These are phyloP conservation scores for Pichia sp. DNA, from an alignment of 1,139 yeast genomes.

Conservation along the genomic window DNA sequence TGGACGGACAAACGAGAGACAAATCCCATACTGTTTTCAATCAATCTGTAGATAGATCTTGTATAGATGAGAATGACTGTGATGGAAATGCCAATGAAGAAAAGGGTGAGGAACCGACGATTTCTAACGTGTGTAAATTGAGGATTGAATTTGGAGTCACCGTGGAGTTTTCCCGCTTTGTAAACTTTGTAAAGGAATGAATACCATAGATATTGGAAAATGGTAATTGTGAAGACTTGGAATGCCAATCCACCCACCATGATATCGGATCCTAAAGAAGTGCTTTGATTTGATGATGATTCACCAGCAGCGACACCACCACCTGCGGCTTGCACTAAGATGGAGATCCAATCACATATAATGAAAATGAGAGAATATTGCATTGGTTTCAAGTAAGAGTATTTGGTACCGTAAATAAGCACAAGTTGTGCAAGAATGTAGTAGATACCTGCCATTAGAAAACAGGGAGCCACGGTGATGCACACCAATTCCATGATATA, in stretches of 20 bases:
- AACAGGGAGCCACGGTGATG: conserved; percentile 20
- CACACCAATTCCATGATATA: conserved; percentile 3
- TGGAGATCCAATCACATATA: conserved; percentile 30
- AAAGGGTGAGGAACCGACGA: conserved; percentile 35
- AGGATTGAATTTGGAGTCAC: conserved; percentile 25
- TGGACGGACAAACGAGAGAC: conserved; percentile 57
- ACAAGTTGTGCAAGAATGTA: conserved; percentile 62
- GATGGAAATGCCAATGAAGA: conserved; percentile 43
- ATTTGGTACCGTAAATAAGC: conserved; percentile 55
- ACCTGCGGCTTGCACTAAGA: conserved; percentile 70
- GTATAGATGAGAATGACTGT: conserved; percentile 54
- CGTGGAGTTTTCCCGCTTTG: conserved; percentile 22
- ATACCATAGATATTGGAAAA: conserved; percentile 49
- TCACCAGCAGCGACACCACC: conserved; percentile 37
- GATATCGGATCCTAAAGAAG: conserved; percentile 22
- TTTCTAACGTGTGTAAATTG: conserved; percentile 16
- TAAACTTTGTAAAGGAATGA: conserved; percentile 43
- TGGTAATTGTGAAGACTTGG: conserved; percentile 68
- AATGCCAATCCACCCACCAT: conserved; percentile 77
- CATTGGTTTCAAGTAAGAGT: conserved; percentile 38
- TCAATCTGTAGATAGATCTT: conserved; percentile 73
- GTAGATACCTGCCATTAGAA: conserved; percentile 79
- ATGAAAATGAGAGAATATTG: conserved; percentile 10
- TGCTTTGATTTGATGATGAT: not conserved
- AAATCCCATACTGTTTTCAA: conserved; percentile 77